phyloP scores from a whole-genome alignment of 1,284 basidiomycete genomes.

The Moniliella sp. region DNA sequence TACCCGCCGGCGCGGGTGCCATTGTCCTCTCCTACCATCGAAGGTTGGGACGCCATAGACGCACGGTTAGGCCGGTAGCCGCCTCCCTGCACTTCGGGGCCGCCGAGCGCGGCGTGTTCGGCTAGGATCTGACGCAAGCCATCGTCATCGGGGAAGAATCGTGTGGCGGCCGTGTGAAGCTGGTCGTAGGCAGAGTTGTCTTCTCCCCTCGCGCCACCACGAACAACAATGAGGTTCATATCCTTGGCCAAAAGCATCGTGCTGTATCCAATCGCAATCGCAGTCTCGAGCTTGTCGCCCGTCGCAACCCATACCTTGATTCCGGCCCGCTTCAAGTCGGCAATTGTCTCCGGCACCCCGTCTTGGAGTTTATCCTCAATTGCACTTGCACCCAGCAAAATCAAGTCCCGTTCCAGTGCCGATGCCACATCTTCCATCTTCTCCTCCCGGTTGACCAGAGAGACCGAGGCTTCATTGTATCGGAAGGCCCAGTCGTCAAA shows the following conservation, averaged over 20 bases:
- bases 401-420: slow-evolving; percentile 61
- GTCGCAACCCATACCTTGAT: slow-evolving; percentile 98
- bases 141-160: slow-evolving; percentile 63
- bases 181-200: slow-evolving; percentile 58
- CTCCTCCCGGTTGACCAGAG: slow-evolving; percentile 59
- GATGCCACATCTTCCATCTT: slow-evolving; percentile 56
- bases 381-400: slow-evolving; percentile 75
- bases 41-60: no score
- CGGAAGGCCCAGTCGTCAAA: slow-evolving; percentile 59
- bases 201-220: slow-evolving; percentile 45
- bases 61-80: neutral
- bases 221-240: slow-evolving; percentile 77
- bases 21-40: slow-evolving; percentile 66
- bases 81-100: no score
- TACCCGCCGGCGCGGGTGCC: slow-evolving; percentile 72
- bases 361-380: slow-evolving; percentile 97
- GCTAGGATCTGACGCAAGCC: slow-evolving; percentile 26
- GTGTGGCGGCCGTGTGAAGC: slow-evolving; percentile 54
- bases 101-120: no score
- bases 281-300: slow-evolving; percentile 94
- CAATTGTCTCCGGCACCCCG: slow-evolving; percentile 87
- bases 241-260: slow-evolving; percentile 75
- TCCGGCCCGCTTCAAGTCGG: slow-evolving; percentile 79
- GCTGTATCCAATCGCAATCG: slow-evolving; percentile 80
- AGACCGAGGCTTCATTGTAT: slow-evolving; percentile 59